Conservation (phyloP, 2,329 filamentous ascomycete genomes). For the Nannizziopsis barbatae region DNA sequence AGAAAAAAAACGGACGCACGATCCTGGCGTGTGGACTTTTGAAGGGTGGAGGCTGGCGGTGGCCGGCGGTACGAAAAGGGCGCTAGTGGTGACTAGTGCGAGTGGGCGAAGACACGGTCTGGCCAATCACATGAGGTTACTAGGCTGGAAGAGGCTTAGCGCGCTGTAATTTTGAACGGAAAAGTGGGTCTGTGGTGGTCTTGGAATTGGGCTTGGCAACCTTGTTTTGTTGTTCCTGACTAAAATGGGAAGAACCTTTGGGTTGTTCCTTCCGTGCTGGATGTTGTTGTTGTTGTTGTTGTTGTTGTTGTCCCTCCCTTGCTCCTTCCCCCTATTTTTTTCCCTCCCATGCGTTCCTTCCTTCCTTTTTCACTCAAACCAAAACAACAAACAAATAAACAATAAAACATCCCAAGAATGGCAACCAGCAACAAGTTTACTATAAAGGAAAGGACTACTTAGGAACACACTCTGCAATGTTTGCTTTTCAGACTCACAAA, state of each 20-base stretch:
- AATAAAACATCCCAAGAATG: background rate
- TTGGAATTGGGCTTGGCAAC: conserved; percentile 10
- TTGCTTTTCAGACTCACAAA: no score
- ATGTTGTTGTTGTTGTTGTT: background rate
- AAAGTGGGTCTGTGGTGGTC: conserved; percentile 1
- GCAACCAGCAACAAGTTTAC: background rate
- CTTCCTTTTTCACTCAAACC: background rate
- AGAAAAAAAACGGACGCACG: conserved; percentile 5
- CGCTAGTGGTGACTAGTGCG: conserved; percentile 3
- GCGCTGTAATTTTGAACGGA: background rate
- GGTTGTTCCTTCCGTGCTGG: background rate
- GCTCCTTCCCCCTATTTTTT: background rate
- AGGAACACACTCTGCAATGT: no score
- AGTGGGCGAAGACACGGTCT: background rate
- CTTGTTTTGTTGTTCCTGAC: conserved; percentile 1
- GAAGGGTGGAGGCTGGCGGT: no score
- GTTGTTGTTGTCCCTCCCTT: background rate
- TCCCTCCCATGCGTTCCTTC: background rate
- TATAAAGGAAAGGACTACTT: no score
- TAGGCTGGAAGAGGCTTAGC: conserved; percentile 2
- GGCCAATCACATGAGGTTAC: background rate
- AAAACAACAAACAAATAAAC: background rate
- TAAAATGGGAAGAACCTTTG: background rate
- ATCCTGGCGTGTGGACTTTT: background rate
- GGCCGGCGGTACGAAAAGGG: no score